Evolutionary conservation across 768 basidiomycete species (phyloP), one percentile per base, ranked within the genome.

Genomic region (Suillus brevipes): DNA sequence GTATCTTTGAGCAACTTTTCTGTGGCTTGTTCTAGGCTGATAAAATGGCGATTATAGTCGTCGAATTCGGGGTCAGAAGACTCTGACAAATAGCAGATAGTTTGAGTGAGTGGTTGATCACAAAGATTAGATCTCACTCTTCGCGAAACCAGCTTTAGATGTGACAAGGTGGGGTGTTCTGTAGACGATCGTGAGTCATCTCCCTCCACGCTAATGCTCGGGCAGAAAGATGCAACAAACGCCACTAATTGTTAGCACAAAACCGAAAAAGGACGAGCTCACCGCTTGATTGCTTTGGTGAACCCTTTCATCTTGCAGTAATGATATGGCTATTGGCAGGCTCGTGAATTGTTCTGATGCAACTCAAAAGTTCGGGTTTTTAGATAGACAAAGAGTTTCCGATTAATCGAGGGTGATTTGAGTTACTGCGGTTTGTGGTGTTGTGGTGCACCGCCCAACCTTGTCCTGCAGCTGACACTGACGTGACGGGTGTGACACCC

Each of bases 1-100:
- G 91, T 89, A 72, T 99, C 96, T 81, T 99, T 98, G 70, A 95
- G 78, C 64, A 99, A 80, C 80, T 95, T 95, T 74, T 96, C 95
- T 0, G 91, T 85, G 31, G 91, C 89, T 60, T 84, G 78, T 78
- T 99, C 95, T 68, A 98, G 81, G 4, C 83, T 73, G 13, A 83
- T 76, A 76, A 97, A 97, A 74, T 92, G 87, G 52, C 89, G 84
- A 67, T 88, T 84, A 69, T 88, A 91, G 65, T 95, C 94, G 69
- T 97, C 93, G 78, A 95, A 97, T 74, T 96, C 94, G 23, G 91
- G 86, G 80, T 96, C 95, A 70, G 77, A 82, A 6, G 94, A 94
- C 78, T 90, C 94, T 88, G 70, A 28, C n/a, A n/a, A 31, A 52
- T 50, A 64, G 37, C 60, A 43, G 8, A 42, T 12, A 38, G 37